Evolutionary conservation across 176 grass and related monocot genomes (phyloP).

Genomic region (Cenchrus purpureus): DNA sequence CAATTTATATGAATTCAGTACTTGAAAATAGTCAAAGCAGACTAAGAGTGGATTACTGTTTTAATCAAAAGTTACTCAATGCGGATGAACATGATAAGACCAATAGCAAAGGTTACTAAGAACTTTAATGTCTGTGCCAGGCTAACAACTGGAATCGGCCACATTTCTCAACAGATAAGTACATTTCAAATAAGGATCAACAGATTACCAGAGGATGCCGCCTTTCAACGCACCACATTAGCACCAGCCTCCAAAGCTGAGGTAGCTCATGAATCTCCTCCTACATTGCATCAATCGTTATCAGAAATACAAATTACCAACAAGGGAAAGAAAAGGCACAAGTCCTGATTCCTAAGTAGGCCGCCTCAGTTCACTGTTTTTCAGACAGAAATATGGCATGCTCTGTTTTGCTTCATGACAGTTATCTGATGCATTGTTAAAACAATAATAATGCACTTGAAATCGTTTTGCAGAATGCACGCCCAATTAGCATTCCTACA

Average conservation of each 20-base stretch:
- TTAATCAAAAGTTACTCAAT: not conserved
- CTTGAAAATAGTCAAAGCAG: not conserved
- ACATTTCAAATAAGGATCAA: not conserved
- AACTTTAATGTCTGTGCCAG: not conserved
- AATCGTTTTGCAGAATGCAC: not conserved
- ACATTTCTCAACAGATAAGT: not conserved
- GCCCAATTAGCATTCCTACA: not conserved
- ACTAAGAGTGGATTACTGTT: not conserved
- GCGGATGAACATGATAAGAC: not conserved
- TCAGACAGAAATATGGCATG: not conserved
- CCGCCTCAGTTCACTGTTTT: not conserved
- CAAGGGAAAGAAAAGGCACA: not conserved
- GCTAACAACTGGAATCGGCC: not conserved
- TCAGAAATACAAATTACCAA: not conserved
- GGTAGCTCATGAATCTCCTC: constrained; percentile 95
- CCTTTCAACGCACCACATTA: constrained; percentile 97
- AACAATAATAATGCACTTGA: not conserved
- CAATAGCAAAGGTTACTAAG: not conserved
- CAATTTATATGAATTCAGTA: not conserved
- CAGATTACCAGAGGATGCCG: constrained; percentile 85
- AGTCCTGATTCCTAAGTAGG: not conserved
- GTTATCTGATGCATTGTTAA: not conserved
- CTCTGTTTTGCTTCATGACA: not conserved
- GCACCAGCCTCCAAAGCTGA: constrained; percentile 92
- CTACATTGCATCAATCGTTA: constrained; percentile 47